Conservation (phyloP, 1,284 basidiomycete genomes). For the Leccinum glutinopallens region DNA sequence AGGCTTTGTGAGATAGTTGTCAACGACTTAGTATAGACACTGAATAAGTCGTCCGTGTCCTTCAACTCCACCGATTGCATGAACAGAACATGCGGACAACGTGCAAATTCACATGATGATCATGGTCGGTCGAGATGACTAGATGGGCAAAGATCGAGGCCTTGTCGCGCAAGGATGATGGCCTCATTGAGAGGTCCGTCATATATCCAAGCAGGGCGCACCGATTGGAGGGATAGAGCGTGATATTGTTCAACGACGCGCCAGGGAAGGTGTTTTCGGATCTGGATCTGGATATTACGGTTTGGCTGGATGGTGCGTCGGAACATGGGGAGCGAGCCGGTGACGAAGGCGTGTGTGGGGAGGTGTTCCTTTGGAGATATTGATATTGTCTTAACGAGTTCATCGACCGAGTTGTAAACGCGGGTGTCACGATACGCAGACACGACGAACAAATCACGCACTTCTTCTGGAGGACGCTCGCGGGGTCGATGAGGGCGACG, state of each 20-base stretch:
- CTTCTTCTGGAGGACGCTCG: slow-evolving; percentile 85
- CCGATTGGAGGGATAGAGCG: no score
- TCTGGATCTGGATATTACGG: slow-evolving; percentile 80
- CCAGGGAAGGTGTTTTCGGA: slow-evolving; percentile 87
- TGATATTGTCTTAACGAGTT: slow-evolving; percentile 65
- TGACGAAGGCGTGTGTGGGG: slow-evolving; percentile 68
- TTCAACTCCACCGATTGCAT: no score
- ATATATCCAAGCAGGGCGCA: no score
- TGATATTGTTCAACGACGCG: slow-evolving; percentile 25
- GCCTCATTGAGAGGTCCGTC: no score
- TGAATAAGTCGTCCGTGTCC: no score
- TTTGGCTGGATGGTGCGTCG: slow-evolving; percentile 74
- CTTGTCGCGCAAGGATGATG: no score
- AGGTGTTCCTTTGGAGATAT: slow-evolving; percentile 60
- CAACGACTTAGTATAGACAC: no score
- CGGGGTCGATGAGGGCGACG: slow-evolving; percentile 92
- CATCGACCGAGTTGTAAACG: slow-evolving; percentile 87
- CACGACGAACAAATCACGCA: slow-evolving; percentile 87
- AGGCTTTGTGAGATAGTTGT: no score
- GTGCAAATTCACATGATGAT: no score
- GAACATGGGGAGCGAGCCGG: slow-evolving; percentile 93
- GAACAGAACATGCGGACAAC: no score
- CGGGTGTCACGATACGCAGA: slow-evolving; percentile 94
- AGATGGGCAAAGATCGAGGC: no score
- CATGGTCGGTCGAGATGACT: no score